Percentiles rank a stretch among this genome's conserved stretches.
phyloP scores from a whole-genome alignment of 1,139 yeast species.

The Martiniozyma asiatica region DNA sequence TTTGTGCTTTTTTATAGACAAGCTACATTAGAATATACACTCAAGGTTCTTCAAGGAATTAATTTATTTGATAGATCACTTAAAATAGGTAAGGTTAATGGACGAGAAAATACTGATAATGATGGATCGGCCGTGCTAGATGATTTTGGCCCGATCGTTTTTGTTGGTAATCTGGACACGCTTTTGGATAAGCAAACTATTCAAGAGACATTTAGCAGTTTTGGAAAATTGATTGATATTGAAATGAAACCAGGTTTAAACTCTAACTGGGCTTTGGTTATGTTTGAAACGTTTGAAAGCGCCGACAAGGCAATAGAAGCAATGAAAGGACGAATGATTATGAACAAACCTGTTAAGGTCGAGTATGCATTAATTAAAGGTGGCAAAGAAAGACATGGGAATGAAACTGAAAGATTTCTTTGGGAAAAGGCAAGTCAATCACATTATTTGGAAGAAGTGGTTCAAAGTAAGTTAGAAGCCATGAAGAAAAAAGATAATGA shows the following conservation, averaged over 20 bases:
- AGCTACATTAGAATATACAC: constrained; percentile 62
- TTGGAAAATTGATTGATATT: constrained; percentile 48
- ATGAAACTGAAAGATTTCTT: constrained; percentile 57
- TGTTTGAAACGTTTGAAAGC: constrained; percentile 43
- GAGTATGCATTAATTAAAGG: constrained; percentile 67
- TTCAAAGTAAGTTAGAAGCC: too few relatives aligned
- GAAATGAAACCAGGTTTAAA: constrained; percentile 35
- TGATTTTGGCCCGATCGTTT: constrained; percentile 60
- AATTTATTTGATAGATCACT: constrained; percentile 54
- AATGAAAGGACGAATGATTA: constrained; percentile 57
- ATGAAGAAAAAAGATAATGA: too few relatives aligned
- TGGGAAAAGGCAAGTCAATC: constrained; percentile 54
- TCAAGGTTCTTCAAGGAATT: constrained; percentile 48
- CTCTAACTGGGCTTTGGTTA: constrained; percentile 37
- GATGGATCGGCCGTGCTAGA: constrained; percentile 7
- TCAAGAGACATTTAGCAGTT: constrained; percentile 48
- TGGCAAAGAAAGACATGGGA: constrained; percentile 61
- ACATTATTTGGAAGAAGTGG: too few relatives aligned
- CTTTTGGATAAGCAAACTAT: constrained; percentile 54
- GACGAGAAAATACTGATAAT: constrained; percentile 14
- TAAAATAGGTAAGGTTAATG: constrained; percentile 39
- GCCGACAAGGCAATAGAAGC: constrained; percentile 64
- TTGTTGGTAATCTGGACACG: constrained; percentile 61
- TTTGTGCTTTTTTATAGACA: constrained; percentile 60
- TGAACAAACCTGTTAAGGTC: constrained; percentile 52